Evolutionary conservation across 257 asterid genomes (phyloP), one percentile per base, ranked within the genome.

Genomic region (Jacaranda mimosifolia): DNA sequence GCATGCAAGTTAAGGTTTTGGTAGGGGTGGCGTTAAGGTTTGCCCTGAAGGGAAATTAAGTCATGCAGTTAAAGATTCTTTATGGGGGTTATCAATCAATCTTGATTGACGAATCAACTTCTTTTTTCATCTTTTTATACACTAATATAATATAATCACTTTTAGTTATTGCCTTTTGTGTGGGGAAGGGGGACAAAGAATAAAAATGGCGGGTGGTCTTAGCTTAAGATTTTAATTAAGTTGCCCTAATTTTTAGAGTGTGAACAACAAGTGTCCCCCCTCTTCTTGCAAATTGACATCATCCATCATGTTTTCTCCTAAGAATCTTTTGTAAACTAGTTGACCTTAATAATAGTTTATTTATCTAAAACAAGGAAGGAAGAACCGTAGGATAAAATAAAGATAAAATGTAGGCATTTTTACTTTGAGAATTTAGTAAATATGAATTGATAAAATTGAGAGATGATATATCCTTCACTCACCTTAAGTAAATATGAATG

Each of bases 201-300:
- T 69, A 38, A 69, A 69, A 69, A 15, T 49, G 48, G 74, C 48
- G 49, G 48, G 58, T 68, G 73, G 58, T 13, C 45, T 45, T 12
- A 48, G 58, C 13, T 32, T 48, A 13, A 48, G 3, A 52, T 6
- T 17, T 55, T n/a, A 5, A 5, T 55, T 12, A 4, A 65, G 46
- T 19, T 12, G n/a, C 48, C 42, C 7, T n/a, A n/a, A n/a, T 36
- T 49, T 38, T 62, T 7, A 6, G 2, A 12, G 14, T n/a, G 49
- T 26, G 18, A 12, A 74, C 49, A 21, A 75, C 79, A 51, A 17
- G 48, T 46, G 10, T 63, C 55, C 46, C 9, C 68, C 72, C 56
- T 49, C 5, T 35, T 69, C 62, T 60, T 57, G 64, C 42, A 52
- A 39, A 32, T 58, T 67, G 57, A 81, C 80, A 73, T 85, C 86